Conservation (phyloP, 306 rosid genomes). For the Lathyrus sativus region DNA sequence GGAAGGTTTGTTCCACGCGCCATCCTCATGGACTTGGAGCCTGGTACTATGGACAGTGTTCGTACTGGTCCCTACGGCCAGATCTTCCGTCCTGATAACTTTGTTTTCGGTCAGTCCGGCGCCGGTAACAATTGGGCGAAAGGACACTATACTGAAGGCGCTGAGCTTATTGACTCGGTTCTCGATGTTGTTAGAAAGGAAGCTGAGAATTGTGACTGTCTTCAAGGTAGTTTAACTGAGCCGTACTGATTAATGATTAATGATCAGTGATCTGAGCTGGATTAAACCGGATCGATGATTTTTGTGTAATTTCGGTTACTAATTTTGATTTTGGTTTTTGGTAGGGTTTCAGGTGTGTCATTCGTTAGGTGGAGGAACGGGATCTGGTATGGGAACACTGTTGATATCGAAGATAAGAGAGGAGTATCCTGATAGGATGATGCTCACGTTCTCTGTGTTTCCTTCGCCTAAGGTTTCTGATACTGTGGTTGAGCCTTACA, state of each 20-base stretch:
- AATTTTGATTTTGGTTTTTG: neutral
- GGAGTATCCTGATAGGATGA: constrained; percentile 66
- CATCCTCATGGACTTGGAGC: constrained; percentile 64
- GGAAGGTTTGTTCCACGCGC: constrained; percentile 69
- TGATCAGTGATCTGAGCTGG: no score
- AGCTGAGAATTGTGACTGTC: constrained; percentile 64
- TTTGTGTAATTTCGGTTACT: constrained; percentile 19
- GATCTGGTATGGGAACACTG: constrained; percentile 64
- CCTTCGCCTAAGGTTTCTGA: constrained; percentile 65
- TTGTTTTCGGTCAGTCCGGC: constrained; percentile 62
- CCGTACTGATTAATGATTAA: neutral
- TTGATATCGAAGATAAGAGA: constrained; percentile 60
- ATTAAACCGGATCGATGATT: neutral
- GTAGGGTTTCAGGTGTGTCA: constrained; percentile 64
- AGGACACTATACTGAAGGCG: constrained; percentile 64
- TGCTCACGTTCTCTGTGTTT: constrained; percentile 61
- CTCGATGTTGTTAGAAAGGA: constrained; percentile 63
- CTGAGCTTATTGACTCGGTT: constrained; percentile 60
- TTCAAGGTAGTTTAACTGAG: constrained; percentile 43
- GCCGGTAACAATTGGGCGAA: constrained; percentile 71
- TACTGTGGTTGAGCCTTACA: constrained; percentile 64
- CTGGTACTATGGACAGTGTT: constrained; percentile 64
- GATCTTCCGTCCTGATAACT: constrained; percentile 65
- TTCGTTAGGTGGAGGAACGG: constrained; percentile 64
- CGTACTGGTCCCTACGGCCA: constrained; percentile 63